Evolutionary conservation across 1,139 yeast species (phyloP).

Genomic region (Neolecta irregularis): DNA sequence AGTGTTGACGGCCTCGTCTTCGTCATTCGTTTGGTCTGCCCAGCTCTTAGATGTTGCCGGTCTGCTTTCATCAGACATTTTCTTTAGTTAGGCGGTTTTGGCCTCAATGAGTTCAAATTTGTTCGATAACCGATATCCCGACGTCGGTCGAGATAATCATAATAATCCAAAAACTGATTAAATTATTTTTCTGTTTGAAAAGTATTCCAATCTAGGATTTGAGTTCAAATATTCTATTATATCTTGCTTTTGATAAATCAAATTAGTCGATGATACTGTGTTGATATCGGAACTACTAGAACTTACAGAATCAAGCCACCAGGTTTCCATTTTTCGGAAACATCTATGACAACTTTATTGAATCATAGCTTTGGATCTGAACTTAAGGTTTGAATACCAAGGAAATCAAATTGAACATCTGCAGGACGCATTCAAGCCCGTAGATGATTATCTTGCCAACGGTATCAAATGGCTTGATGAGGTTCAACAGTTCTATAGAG

Average conservation of each 20-base stretch:
- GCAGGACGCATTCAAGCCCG: slow-evolving; percentile 14
- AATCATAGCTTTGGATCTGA: slow-evolving; percentile 1
- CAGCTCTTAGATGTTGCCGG: slow-evolving; percentile 9
- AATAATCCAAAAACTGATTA: too few species aligned
- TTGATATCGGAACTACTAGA: slow-evolving; percentile 1
- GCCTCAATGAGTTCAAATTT: slow-evolving; percentile 6
- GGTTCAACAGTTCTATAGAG: slow-evolving; percentile 67
- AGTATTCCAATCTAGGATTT: too few species aligned
- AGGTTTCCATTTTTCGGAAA: background rate
- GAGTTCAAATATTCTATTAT: too few species aligned
- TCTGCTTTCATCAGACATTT: too few species aligned
- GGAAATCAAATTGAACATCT: background rate
- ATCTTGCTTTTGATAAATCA: background rate
- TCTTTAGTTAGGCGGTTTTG: too few species aligned
- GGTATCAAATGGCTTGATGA: slow-evolving; percentile 67
- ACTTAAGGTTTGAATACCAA: background rate
- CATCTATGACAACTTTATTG: background rate
- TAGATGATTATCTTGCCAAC: slow-evolving; percentile 29
- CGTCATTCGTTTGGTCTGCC: slow-evolving; percentile 11
- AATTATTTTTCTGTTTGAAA: too few species aligned
- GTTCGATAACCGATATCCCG: slow-evolving; percentile 2
- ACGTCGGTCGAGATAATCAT: too few species aligned
- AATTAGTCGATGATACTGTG: background rate
- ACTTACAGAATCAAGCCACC: background rate
- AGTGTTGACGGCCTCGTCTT: slow-evolving; percentile 4